phyloP scores from a whole-genome alignment of 1,284 basidiomycete genomes.

The Amylostereum areolatum region DNA sequence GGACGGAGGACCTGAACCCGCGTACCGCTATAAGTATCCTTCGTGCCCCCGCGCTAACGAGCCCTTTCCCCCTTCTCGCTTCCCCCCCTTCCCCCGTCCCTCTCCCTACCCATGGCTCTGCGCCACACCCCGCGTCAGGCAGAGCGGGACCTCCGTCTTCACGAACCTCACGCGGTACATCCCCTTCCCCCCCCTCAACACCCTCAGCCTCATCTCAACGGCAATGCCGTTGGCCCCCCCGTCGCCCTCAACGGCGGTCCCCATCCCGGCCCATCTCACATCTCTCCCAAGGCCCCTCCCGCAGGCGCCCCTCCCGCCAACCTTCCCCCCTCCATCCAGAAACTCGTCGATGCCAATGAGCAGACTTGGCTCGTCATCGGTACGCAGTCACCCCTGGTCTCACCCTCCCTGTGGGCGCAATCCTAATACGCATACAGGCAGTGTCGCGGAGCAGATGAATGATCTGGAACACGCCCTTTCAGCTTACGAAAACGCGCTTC shows the following conservation, averaged over 20 bases:
- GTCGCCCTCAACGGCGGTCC: conserved; percentile 35
- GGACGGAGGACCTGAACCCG: conserved; percentile 31
- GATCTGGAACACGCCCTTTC: conserved; percentile 85
- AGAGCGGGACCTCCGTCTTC: conserved; percentile 59
- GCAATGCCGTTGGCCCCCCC: conserved; percentile 36
- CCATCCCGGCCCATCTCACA: conserved; percentile 35
- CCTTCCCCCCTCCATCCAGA: conserved; percentile 51
- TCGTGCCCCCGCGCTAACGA: conserved; percentile 20
- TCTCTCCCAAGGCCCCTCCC: conserved; percentile 33
- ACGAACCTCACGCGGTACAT: conserved; percentile 43
- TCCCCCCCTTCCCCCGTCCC: conserved; percentile 21
- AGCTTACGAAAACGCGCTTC: conserved; percentile 88
- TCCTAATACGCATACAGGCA: conserved; percentile 44
- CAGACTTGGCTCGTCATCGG: conserved; percentile 92
- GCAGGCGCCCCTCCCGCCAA: conserved; percentile 29
- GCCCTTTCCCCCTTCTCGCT: conserved; percentile 18
- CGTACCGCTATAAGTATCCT: conserved; percentile 13
- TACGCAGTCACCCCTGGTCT: conserved; percentile 27
- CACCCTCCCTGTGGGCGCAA: conserved; percentile 13
- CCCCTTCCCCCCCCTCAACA: conserved; percentile 33
- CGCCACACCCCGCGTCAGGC: conserved; percentile 55
- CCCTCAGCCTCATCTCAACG: conserved; percentile 46
- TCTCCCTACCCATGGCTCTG: conserved; percentile 44
- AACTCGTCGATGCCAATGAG: conserved; percentile 80
- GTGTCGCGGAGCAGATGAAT: conserved; percentile 87